Conservation (phyloP, 805 yeast genomes). For the Scheffersomyces lignosus region DNA sequence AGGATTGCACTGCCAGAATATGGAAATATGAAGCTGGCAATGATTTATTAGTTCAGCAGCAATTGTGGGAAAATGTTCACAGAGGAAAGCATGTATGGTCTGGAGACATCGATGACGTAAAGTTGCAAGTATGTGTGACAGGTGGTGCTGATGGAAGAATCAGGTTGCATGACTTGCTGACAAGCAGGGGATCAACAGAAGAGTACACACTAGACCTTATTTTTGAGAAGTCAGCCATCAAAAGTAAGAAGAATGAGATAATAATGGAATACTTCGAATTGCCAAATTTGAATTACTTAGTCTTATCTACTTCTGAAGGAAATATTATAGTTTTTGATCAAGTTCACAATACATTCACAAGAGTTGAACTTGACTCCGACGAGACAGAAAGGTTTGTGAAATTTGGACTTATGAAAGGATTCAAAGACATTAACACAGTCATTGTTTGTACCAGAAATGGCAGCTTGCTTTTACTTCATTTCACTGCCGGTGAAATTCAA, state of each 20-base stretch:
- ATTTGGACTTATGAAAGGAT: constrained; percentile 45
- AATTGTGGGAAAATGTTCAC: constrained; percentile 63
- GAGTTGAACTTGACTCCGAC: constrained; percentile 1
- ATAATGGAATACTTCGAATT: constrained; percentile 61
- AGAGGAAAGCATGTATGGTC: constrained; percentile 89
- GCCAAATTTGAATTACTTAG: constrained; percentile 35
- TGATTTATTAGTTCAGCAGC: constrained; percentile 36
- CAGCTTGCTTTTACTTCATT: constrained; percentile 42
- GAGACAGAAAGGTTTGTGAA: constrained; percentile 27
- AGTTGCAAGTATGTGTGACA: constrained; percentile 57
- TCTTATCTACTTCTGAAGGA: constrained; percentile 63
- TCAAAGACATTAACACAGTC: constrained; percentile 29
- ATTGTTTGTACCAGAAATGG: constrained; percentile 36
- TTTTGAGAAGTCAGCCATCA: constrained; percentile 17
- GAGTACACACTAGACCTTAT: constrained; percentile 36
- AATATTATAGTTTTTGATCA: constrained; percentile 39
- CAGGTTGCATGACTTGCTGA: constrained; percentile 56
- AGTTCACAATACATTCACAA: constrained; percentile 3
- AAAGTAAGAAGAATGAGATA: constrained; percentile 48
- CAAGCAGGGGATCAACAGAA: constrained; percentile 7
- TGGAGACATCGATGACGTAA: constrained; percentile 51
- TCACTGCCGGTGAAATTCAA: constrained; percentile 16
- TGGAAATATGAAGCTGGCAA: constrained; percentile 55
- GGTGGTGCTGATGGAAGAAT: constrained; percentile 95
- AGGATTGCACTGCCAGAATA: constrained; percentile 79